A percentile compares a stretch with the other conserved stretches of the same genome.
phyloP scores from a whole-genome alignment of 208 protist genomes.

The Angomonas ambiguus region DNA sequence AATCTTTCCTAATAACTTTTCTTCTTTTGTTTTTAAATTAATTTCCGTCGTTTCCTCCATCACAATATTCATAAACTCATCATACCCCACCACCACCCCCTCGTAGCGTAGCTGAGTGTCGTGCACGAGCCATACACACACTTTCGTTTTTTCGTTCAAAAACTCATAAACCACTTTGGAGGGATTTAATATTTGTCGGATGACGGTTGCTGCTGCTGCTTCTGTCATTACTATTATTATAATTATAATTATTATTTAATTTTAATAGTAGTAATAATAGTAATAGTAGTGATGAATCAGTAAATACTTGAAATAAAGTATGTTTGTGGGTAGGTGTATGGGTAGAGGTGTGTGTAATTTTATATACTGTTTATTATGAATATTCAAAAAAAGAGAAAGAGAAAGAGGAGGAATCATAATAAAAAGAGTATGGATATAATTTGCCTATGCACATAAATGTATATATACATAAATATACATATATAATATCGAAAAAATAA shows the following conservation, averaged over 20 bases:
- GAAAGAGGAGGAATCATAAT: slow-evolving; percentile 3
- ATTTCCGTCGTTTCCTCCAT: slow-evolving; percentile 86
- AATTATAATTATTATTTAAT: too few relatives aligned
- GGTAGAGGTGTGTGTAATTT: background rate
- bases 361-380: background rate
- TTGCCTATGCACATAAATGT: background rate
- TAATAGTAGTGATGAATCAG: too few relatives aligned
- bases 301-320: background rate
- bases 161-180: slow-evolving; percentile 65
- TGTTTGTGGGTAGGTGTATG: background rate
- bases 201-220: background rate
- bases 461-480: slow-evolving; percentile 1
- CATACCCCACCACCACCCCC: slow-evolving; percentile 84
- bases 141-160: slow-evolving; percentile 67
- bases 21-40: slow-evolving; percentile 65
- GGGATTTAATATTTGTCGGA: slow-evolving; percentile 74
- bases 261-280: too few relatives aligned
- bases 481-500: slow-evolving; percentile 15
- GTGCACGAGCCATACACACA: slow-evolving; percentile 86
- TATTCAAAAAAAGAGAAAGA: slow-evolving; percentile 3
- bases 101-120: slow-evolving; percentile 77
- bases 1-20: slow-evolving; percentile 66
- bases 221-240: background rate
- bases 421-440: background rate
- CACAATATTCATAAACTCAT: slow-evolving; percentile 94